Evolutionary conservation across 768 basidiomycete species (phyloP), one percentile per base, ranked within the genome.

Genomic region (Neoboletus subvelutipes): DNA sequence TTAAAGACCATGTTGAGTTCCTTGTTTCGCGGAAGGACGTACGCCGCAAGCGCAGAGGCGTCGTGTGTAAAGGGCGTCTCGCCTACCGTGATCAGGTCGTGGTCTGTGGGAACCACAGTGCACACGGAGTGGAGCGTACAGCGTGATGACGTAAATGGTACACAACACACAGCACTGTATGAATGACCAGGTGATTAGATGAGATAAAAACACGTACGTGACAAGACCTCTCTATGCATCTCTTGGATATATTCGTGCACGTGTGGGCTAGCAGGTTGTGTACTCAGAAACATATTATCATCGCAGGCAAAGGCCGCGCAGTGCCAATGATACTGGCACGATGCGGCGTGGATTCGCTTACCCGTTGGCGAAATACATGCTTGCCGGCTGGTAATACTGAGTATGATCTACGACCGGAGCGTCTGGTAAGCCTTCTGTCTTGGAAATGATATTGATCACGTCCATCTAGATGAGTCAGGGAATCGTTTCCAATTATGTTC

Each of bases 241-340:
- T 90, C 83, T 60, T 80, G 75, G 45, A 91, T 64, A 64, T 78
- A 90, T 55, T 88, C 83, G 63, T 88, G 86, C 0, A 88, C 83
- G 11, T 75, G 75, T 5, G 86, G 87, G 2, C 87, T 87, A 64
- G 20, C n/a, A 46, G 53, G 55, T 41, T 26, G 33, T 37, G 41
- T 50, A 13, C 26, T 56, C 29, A 48, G 55, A 15, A 26, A 1
- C 22, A 10, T 20, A 45, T 39, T 47, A 51, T 39, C 45, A 29
- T 61, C 58, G 36, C 22, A 41, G 50, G 63, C 37, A 5, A 49
- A 54, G 47, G 47, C 40, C 33, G 45, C 51, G 52, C 62, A 39
- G 34, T 10, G 37, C 15, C 43, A 46, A 31, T 31, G 40, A 37
- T 5, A 20, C 47, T 36, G 34, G 50, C 63, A 57, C 18, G 51